Evolutionary conservation across 2,329 filamentous ascomycete species (phyloP), one percentile per base, ranked within the genome.

Genomic region (Epichloe festucae): DNA sequence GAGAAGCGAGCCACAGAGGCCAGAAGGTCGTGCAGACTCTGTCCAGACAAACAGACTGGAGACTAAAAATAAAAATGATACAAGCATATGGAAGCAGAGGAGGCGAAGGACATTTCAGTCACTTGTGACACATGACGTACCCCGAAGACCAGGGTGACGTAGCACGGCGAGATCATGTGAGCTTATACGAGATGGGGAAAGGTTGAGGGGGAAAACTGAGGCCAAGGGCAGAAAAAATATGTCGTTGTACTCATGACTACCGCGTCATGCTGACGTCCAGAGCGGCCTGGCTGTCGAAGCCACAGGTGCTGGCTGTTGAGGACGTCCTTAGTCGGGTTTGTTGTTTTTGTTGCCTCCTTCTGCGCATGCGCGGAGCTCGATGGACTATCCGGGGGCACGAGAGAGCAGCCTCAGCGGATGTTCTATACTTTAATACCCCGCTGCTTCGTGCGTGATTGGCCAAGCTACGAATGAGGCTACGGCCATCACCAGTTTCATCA

Each of bases 401-500:
- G 27, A 56, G 46, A 15, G 57, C 55, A 35, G 52, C 49, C 41
- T 57, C 54, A 8, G 52, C 49, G 19, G 55, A 54, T 11, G 53
- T 49, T 23, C 43, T 46, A 21, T 54, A 56, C 12, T 34, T 35
- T 38, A 56, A 38, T 7, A 49, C 39, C n/a, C 52, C 47, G 23
- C 49, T 52, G 39, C 41, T 44, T 10, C 49, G 49, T n/a, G 51
- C 42, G 23, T 48, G 36, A 14, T 40, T 41, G 10, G 52, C 27
- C n/a, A 46, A n/a, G 12, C 49, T 51, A 21, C 19, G 44, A 15
- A 54, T 41, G 5, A 52, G 31, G 10, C 34, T 31, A 27, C 17
- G 45, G 12, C 46, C 43, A 14, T 50, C 40, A 10, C 6, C 40
- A 14, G 48, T 44, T 43, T 41, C 54, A 10, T 3, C 40, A 14